These are phyloP conservation scores for Zymoseptoria brevis DNA, from an alignment of 2,329 filamentous ascomycete genomes.

Conservation along the genomic window DNA sequence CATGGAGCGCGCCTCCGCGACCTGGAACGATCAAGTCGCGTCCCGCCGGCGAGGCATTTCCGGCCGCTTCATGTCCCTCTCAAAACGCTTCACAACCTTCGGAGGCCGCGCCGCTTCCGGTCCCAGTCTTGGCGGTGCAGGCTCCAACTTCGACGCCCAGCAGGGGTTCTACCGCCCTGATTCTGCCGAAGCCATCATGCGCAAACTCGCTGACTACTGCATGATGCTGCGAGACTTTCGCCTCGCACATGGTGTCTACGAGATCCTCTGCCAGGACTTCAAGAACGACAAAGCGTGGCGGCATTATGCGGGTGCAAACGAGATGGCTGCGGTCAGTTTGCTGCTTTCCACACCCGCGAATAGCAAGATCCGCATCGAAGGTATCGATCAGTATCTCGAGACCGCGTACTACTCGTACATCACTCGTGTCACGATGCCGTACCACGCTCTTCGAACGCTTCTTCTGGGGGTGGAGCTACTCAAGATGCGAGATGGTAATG, in stretches of 20 bases:
- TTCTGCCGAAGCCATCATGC: constrained; percentile 79
- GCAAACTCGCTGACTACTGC: constrained; percentile 86
- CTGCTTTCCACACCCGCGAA: constrained; percentile 67
- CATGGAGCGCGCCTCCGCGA: constrained; percentile 84
- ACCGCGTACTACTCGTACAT: constrained; percentile 88
- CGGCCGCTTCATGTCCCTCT: constrained; percentile 89
- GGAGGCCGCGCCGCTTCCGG: constrained; percentile 56
- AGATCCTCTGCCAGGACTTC: constrained; percentile 81
- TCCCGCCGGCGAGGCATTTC: constrained; percentile 81
- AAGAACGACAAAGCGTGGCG: constrained; percentile 95
- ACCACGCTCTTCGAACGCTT: constrained; percentile 71
- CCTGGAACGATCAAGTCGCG: constrained; percentile 97
- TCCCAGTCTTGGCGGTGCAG: constrained; percentile 34
- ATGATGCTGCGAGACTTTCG: constrained; percentile 98
- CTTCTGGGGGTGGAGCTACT: constrained; percentile 73
- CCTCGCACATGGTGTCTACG: constrained; percentile 82
- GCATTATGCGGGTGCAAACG: constrained; percentile 85
- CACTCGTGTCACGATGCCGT: constrained; percentile 70
- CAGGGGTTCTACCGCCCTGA: constrained; percentile 79
- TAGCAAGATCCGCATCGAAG: constrained; percentile 70
- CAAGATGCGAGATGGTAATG: constrained; percentile 67
- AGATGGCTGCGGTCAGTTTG: constrained; percentile 84
- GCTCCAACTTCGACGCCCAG: constrained; percentile 68
- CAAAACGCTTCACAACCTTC: constrained; percentile 81
- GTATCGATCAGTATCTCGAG: constrained; percentile 79